These are phyloP conservation scores for Paxillus involutus DNA, from an alignment of 768 basidiomycete species.

Conservation along the genomic window DNA sequence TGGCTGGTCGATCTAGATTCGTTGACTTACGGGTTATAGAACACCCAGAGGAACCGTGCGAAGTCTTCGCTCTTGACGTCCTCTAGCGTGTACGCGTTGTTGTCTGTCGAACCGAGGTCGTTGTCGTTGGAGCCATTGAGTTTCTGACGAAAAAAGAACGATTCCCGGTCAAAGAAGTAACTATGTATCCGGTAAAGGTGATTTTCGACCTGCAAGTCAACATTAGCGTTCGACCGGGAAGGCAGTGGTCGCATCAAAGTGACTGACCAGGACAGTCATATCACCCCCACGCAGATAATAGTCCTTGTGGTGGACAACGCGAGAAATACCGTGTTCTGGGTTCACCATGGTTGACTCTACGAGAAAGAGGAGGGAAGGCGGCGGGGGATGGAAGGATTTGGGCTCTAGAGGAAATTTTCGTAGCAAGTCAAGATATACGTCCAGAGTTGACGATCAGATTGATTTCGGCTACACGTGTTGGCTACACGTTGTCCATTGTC, in stretches of 20 bases:
- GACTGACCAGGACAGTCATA: slow-evolving; percentile 53
- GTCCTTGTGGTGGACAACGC: slow-evolving; percentile 36
- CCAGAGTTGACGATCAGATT: slow-evolving; percentile 27
- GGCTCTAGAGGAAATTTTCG: slow-evolving; percentile 36
- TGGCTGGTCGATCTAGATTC: not conserved
- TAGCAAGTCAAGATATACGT: slow-evolving; percentile 37
- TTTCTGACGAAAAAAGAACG: slow-evolving; percentile 42
- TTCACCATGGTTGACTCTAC: slow-evolving; percentile 23
- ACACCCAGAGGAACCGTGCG: slow-evolving; percentile 57
- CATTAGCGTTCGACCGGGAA: slow-evolving; percentile 8
- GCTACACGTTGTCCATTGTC: slow-evolving; percentile 27
- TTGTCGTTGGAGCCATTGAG: slow-evolving; percentile 32
- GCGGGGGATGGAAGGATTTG: slow-evolving; percentile 23
- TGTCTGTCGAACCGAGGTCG: slow-evolving; percentile 38
- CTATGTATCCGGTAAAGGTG: slow-evolving; percentile 56
- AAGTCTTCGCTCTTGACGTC: slow-evolving; percentile 49
- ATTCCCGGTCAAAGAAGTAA: slow-evolving; percentile 66
- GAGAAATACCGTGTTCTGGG: slow-evolving; percentile 28
- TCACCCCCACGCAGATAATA: slow-evolving; percentile 64
- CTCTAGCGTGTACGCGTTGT: slow-evolving; percentile 44
- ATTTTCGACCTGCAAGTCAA: slow-evolving; percentile 51
- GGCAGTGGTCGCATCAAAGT: not conserved
- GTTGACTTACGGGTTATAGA: slow-evolving; percentile 59
- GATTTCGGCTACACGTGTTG: slow-evolving; percentile 36
- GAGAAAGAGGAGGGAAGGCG: slow-evolving; percentile 30